Percentiles rank a stretch among this genome's conserved stretches.
Conservation (phyloP, 2,329 filamentous ascomycete genomes). For the Raffaelea albimanens region DNA sequence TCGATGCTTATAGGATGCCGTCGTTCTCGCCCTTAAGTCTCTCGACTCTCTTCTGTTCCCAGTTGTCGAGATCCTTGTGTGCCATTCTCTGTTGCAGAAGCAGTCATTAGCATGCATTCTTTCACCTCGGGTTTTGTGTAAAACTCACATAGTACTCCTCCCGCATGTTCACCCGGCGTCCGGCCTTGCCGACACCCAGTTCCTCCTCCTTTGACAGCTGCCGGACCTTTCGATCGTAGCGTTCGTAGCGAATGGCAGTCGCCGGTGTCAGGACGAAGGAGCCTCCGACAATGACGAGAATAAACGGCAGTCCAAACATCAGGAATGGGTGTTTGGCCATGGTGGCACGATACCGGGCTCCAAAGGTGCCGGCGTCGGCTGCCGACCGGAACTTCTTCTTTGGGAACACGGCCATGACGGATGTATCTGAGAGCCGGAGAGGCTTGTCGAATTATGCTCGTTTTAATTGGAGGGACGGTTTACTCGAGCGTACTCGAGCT, state of each 20-base stretch:
- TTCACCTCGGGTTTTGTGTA: not conserved
- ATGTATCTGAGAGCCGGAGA: no score
- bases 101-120: no score
- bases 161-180: constrained; percentile 65
- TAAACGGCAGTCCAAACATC: constrained; percentile 88
- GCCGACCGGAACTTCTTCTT: constrained; percentile 62
- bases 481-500: no score
- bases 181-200: constrained; percentile 64
- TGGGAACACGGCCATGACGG: constrained; percentile 53
- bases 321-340: constrained; percentile 78
- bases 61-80: constrained; percentile 85
- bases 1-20: constrained; percentile 53
- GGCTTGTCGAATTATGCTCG: no score
- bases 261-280: constrained; percentile 93
- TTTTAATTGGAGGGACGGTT: no score
- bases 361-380: constrained; percentile 58
- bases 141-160: constrained; percentile 80
- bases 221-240: constrained; percentile 80
- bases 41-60: constrained; percentile 94
- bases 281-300: constrained; percentile 79
- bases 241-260: constrained; percentile 87
- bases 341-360: constrained; percentile 64
- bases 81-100: constrained; percentile 53
- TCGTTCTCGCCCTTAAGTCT: constrained; percentile 84
- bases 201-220: constrained; percentile 81